A percentile compares a stretch with the other conserved stretches of the same genome.
Conservation (phyloP, 257 asterid genomes). For the Ilex aquifolium region DNA sequence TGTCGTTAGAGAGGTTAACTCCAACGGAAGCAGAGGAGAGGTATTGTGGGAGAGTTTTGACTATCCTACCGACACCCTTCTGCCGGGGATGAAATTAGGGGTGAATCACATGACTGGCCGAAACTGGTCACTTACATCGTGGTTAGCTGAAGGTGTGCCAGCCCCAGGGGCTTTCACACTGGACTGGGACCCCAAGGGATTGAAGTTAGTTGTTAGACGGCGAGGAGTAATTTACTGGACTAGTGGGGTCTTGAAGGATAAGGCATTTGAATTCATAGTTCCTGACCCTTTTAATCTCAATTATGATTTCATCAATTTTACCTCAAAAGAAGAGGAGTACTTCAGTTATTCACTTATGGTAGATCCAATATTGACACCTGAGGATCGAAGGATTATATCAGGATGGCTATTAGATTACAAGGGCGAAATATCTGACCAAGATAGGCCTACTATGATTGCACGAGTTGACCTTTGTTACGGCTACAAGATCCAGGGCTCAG, state of each 20-base stretch:
- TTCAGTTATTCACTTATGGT: no score
- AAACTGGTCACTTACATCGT: slow-evolving; percentile 44
- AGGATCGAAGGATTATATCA: no score
- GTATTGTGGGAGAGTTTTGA: slow-evolving; percentile 48
- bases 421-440: no score
- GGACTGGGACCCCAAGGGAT: slow-evolving; percentile 32
- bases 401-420: no score
- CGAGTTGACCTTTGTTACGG: no score
- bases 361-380: no score
- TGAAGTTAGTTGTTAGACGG: slow-evolving; percentile 25
- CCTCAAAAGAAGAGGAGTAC: no score
- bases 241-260: slow-evolving; percentile 5
- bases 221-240: slow-evolving; percentile 22
- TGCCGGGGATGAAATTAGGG: slow-evolving; percentile 55
- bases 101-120: slow-evolving; percentile 27
- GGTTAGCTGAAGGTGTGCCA: slow-evolving; percentile 24
- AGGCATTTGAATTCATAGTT: no score
- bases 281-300: slow-evolving; percentile 4
- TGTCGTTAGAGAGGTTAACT: neutral
- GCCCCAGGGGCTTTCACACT: slow-evolving; percentile 39
- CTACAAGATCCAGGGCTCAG: no score
- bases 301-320: neutral
- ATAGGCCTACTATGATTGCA: no score
- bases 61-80: slow-evolving; percentile 49
- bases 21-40: no score